A percentile compares a stretch with the other conserved stretches of the same genome.
Evolutionary conservation across 2,329 filamentous ascomycete species (phyloP).

Genomic region (Ceratocystis smalleyi): DNA sequence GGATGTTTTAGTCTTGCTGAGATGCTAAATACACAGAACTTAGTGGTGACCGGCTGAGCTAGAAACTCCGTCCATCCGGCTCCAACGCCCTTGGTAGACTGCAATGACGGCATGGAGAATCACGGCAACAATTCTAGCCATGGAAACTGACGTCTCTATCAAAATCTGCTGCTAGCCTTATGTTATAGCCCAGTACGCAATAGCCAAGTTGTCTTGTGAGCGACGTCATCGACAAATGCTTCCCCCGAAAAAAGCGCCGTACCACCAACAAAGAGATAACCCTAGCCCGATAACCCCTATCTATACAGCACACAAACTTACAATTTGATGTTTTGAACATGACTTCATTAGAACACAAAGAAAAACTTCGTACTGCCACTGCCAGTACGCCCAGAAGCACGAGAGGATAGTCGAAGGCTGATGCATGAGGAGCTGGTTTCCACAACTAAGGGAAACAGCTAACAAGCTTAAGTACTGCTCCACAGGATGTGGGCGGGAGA

Average conservation of each 20-base stretch:
- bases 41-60: background rate
- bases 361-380: background rate
- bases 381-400: background rate
- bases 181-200: background rate
- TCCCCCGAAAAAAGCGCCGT: background rate
- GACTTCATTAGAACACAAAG: no score
- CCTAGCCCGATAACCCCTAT: background rate
- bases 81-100: background rate
- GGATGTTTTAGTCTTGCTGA: background rate
- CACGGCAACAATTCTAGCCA: no score
- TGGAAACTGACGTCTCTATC: background rate
- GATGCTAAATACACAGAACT: background rate
- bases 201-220: background rate
- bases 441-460: background rate
- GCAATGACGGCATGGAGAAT: background rate
- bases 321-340: no score
- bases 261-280: background rate
- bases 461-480: background rate
- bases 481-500: background rate
- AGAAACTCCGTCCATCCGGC: no score
- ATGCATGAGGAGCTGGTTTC: background rate
- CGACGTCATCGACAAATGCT: background rate
- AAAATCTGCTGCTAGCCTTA: background rate
- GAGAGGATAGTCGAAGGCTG: background rate
- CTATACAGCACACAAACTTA: no score